A percentile compares a stretch with the other conserved stretches of the same genome.
phyloP scores from a whole-genome alignment of 208 protist species.

The Trypanosomatidae sp. region DNA sequence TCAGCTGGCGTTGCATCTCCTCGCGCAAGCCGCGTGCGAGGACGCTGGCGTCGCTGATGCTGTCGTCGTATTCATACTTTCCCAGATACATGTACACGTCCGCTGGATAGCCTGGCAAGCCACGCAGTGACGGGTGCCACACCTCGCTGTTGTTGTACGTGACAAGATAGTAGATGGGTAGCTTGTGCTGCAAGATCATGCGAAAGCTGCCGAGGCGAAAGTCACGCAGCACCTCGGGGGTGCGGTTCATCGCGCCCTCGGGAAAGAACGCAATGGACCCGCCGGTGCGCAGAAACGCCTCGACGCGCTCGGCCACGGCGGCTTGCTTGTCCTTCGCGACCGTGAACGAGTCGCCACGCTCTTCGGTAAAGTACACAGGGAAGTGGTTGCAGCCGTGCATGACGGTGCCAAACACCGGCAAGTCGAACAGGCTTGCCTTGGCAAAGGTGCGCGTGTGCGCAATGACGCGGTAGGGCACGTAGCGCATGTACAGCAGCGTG shows the following conservation, averaged over 20 bases:
- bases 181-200: conserved; percentile 37
- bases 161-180: conserved; percentile 64
- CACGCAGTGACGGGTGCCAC: conserved; percentile 37
- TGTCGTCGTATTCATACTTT: conserved; percentile 52
- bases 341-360: conserved; percentile 28
- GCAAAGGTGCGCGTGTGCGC: conserved; percentile 45
- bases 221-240: conserved; percentile 55
- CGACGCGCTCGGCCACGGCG: conserved; percentile 31
- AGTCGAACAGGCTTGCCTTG: conserved; percentile 44
- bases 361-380: conserved; percentile 69
- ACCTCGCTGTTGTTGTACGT: conserved; percentile 70
- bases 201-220: conserved; percentile 80
- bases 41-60: conserved; percentile 17
- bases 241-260: conserved; percentile 71
- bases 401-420: conserved; percentile 68
- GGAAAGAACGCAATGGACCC: conserved; percentile 76
- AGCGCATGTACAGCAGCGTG: conserved; percentile 50
- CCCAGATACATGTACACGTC: conserved; percentile 71
- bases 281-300: conserved; percentile 30
- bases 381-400: conserved; percentile 62
- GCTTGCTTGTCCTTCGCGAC: conserved; percentile 78
- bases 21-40: conserved; percentile 34
- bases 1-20: conserved; percentile 62
- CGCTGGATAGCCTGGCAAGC: conserved; percentile 53
- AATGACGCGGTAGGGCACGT: conserved; percentile 35